Evolutionary conservation across 2,329 filamentous ascomycete species (phyloP).

Genomic region (Dryadomyces quercivorus): DNA sequence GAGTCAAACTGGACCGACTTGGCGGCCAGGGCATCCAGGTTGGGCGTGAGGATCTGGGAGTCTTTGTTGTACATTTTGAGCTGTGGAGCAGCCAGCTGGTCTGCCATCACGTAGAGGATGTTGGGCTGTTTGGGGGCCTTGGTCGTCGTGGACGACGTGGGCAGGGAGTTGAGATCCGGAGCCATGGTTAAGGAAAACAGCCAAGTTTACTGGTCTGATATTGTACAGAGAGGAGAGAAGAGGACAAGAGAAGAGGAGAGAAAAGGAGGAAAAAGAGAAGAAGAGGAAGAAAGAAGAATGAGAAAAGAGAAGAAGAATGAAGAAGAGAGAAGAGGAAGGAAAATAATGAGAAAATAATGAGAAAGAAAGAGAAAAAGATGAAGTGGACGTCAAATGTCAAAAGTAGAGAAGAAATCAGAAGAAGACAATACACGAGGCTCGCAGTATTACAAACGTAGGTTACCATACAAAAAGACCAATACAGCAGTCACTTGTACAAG

Average conservation of each 20-base stretch:
- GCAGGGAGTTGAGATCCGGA: constrained; percentile 63
- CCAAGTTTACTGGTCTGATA: no score
- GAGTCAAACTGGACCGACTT: constrained; percentile 83
- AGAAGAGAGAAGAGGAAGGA: background rate
- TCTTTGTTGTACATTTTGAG: constrained; percentile 84
- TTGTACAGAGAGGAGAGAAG: no score
- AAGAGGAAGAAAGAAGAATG: background rate
- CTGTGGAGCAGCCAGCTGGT: constrained; percentile 82
- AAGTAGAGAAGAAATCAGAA: no score
- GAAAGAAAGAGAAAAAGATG: background rate
- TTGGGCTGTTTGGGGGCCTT: constrained; percentile 43
- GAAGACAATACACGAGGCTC: background rate
- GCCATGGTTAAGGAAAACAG: constrained; percentile 36
- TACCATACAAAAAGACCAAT: background rate
- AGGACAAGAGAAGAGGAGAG: no score
- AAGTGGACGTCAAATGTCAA: no score
- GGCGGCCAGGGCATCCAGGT: constrained; percentile 72
- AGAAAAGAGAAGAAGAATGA: background rate
- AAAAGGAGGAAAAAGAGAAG: constrained; percentile 5
- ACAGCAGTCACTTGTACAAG: constrained; percentile 7
- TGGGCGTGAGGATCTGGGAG: constrained; percentile 84
- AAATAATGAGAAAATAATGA: no score
- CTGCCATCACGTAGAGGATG: constrained; percentile 91
- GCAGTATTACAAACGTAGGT: background rate
- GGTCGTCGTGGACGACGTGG: constrained; percentile 29